These are phyloP conservation scores for Kwoniella botswanensis DNA, from an alignment of 768 basidiomycete species.

Conservation along the genomic window DNA sequence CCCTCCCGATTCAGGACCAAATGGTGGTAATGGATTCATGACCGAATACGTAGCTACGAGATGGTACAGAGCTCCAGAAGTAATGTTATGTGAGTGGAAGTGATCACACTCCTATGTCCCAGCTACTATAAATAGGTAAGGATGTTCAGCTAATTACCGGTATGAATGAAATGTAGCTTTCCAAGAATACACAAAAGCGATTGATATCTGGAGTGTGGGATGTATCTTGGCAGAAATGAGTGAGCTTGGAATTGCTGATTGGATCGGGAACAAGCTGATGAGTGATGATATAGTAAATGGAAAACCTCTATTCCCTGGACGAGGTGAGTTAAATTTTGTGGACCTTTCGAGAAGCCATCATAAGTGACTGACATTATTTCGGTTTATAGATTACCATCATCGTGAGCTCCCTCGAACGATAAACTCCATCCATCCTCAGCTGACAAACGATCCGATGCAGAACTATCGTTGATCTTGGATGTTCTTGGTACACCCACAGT, in stretches of 20 bases:
- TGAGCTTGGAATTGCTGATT: constrained; percentile 51
- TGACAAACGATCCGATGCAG: constrained; percentile 30
- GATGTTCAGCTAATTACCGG: not conserved
- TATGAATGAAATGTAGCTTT: constrained; percentile 40
- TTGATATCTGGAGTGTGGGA: constrained; percentile 61
- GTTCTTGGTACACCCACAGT: constrained; percentile 71
- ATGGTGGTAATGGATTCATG: constrained; percentile 74
- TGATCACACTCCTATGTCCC: not conserved
- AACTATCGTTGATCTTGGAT: constrained; percentile 88
- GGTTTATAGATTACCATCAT: constrained; percentile 68
- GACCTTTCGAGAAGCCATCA: not conserved
- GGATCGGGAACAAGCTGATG: constrained; percentile 60
- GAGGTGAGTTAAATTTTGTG: constrained; percentile 64
- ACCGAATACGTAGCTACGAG: constrained; percentile 93
- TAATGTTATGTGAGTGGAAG: constrained; percentile 59
- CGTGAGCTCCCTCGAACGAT: constrained; percentile 69
- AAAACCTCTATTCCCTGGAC: constrained; percentile 92
- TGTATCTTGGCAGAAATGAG: constrained; percentile 55
- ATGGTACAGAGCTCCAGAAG: constrained; percentile 67
- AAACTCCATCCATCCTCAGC: constrained; percentile 76
- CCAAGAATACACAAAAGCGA: constrained; percentile 63
- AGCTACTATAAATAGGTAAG: not conserved
- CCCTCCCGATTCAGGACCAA: constrained; percentile 60
- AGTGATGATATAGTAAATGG: constrained; percentile 75
- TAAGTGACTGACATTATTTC: not conserved